Base-by-base conservation (phyloP, 1,139 yeast genomes). In the Sugiyamaella grinbergsii region DNA sequence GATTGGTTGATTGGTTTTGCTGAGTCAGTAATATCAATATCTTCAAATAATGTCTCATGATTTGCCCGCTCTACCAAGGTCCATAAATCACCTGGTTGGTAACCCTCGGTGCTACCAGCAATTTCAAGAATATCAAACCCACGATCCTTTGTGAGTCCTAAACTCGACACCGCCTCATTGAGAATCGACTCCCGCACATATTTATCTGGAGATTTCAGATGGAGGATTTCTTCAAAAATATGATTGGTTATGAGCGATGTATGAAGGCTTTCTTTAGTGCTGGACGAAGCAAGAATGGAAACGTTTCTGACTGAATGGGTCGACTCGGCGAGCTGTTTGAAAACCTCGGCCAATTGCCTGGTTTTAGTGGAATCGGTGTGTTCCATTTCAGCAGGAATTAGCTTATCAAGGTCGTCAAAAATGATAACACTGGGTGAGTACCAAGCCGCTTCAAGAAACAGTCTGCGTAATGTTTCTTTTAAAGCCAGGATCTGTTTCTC, bases 51-150 rank as follows among this genome's bases (percentile, higher is more conserved):
- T 54, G 51, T 60, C 57, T 26, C 89, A 60, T 85, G 91, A 58
- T 82, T 80, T 3, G 90, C 79, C 60, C 96, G 75, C 58, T 89
- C 96, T 33, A 81, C 77, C 23, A 93, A 70, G 5, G 81, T 79
- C 69, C 82, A 80, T 54, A 93, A 67, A 65, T 93, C 98, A 34
- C 83, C 81, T 0, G 97, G 95, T 36, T 88, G 79, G 65, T 84
- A 93, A 0, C 98, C 98, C 62, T 93, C 98, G 0, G 96, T 86
- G 51, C 84, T 93, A 22, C 33, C 71, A 0, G 90, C 84, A 58
- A 90, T 74, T 61, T 88, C 95, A 67, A 83, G 76, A 15, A 83
- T 62, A 60, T 85, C 91, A 54, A 81, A 75, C 3, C 72, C 69
- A 49, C 55, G 58, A 57, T 63, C 62, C 70, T 69, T 10, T 4